Percentiles rank a stretch among this genome's conserved stretches.
These are phyloP conservation scores for Leccinum solheimii DNA, from an alignment of 1,284 basidiomycete genomes.

Conservation along the genomic window DNA sequence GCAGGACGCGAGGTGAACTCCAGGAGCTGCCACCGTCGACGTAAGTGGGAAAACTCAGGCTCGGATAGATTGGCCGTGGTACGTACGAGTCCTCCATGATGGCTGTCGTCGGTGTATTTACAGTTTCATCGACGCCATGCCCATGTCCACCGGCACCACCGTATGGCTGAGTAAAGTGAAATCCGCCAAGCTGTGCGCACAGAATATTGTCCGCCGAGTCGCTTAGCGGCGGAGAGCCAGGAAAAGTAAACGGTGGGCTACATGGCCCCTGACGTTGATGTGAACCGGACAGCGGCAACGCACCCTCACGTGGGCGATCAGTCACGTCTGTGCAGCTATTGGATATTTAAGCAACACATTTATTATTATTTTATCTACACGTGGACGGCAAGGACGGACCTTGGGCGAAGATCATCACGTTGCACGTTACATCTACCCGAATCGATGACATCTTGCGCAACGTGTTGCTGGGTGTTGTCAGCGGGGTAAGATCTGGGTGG, in stretches of 20 bases:
- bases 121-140: slow-evolving; percentile 22
- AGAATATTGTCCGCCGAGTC: slow-evolving; percentile 25
- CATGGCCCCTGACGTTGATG: slow-evolving; percentile 27
- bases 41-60: slow-evolving; percentile 24
- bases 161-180: slow-evolving; percentile 28
- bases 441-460: slow-evolving; percentile 34
- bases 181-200: slow-evolving; percentile 24
- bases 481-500: slow-evolving; percentile 31
- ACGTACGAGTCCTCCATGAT: slow-evolving; percentile 27
- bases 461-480: slow-evolving; percentile 31
- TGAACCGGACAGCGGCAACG: slow-evolving; percentile 17
- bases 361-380: slow-evolving; percentile 19
- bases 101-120: slow-evolving; percentile 29
- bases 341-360: slow-evolving; percentile 17
- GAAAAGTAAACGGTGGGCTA: slow-evolving; percentile 9
- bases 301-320: slow-evolving; percentile 28
- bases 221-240: slow-evolving; percentile 10
- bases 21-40: slow-evolving; percentile 30
- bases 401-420: slow-evolving; percentile 38
- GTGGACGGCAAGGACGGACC: slow-evolving; percentile 33
- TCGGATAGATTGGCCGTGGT: slow-evolving; percentile 8
- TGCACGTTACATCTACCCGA: slow-evolving; percentile 28
- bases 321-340: slow-evolving; percentile 23
- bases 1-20: slow-evolving; percentile 25
- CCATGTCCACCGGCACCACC: slow-evolving; percentile 8